These are phyloP conservation scores for Phlebopus sp. DNA, from an alignment of 1,284 basidiomycete genomes.

Conservation along the genomic window DNA sequence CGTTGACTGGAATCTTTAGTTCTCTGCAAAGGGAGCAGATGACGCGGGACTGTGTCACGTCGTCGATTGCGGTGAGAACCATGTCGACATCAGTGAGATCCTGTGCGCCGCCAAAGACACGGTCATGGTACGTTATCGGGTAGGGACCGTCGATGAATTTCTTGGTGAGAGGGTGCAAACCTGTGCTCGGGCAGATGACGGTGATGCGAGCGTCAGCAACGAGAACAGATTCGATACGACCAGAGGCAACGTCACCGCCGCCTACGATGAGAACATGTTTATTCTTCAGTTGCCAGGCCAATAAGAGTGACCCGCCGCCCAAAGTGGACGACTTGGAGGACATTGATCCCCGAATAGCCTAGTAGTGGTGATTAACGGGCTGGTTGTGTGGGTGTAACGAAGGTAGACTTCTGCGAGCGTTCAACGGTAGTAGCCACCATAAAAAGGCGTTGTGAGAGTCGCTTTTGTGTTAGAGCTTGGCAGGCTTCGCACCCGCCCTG, in stretches of 20 bases:
- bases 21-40: constrained; percentile 76
- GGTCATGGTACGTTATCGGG: constrained; percentile 71
- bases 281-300: constrained; percentile 85
- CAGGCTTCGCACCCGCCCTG: too few relatives aligned
- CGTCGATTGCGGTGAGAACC: constrained; percentile 94
- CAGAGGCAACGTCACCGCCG: constrained; percentile 84
- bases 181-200: constrained; percentile 57
- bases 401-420: background rate
- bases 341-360: constrained; percentile 5
- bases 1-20: constrained; percentile 84
- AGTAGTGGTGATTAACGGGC: background rate
- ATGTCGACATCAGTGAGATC: constrained; percentile 76
- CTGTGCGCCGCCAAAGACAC: constrained; percentile 55
- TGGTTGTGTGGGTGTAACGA: background rate
- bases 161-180: constrained; percentile 61
- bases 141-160: constrained; percentile 49
- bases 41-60: constrained; percentile 65
- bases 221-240: constrained; percentile 73
- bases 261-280: constrained; percentile 85
- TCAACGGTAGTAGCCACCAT: background rate
- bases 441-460: constrained; percentile 5
- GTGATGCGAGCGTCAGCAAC: constrained; percentile 60
- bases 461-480: background rate
- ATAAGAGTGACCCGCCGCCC: constrained; percentile 68
- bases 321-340: constrained; percentile 6